Percentiles rank a stretch among this genome's conserved stretches.
These are phyloP conservation scores for Colletotrichum graminicola DNA, from an alignment of 2,329 filamentous ascomycete genomes.

Conservation along the genomic window DNA sequence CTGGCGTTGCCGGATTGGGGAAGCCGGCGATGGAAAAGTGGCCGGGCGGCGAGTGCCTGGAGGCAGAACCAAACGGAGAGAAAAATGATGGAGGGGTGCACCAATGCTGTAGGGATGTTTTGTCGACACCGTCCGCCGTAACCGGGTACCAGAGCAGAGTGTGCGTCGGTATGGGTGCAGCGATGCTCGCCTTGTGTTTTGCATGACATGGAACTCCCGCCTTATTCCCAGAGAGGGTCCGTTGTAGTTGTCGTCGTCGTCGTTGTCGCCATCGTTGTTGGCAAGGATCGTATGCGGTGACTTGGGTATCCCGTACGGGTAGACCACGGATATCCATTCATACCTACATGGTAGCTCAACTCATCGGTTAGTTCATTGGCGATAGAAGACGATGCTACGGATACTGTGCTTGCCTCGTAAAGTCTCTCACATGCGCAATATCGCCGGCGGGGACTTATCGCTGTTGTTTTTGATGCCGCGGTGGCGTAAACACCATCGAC, in stretches of 20 bases:
- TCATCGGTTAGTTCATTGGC: neutral
- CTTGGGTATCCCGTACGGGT: too few relatives aligned
- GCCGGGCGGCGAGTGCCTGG: constrained; percentile 13
- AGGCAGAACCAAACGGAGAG: neutral
- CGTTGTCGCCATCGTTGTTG: neutral
- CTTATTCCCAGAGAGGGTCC: neutral
- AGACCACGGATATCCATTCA: too few relatives aligned
- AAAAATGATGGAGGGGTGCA: neutral
- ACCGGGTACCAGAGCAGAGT: neutral
- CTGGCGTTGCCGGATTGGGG: constrained; percentile 7
- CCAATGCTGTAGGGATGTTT: neutral
- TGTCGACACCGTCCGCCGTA: neutral
- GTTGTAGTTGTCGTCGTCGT: neutral
- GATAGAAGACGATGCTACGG: neutral
- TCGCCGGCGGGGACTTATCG: neutral
- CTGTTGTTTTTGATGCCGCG: constrained; percentile 7
- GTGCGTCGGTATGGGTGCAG: neutral
- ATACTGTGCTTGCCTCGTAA: constrained; percentile 4
- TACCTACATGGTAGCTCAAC: neutral
- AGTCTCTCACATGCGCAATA: neutral
- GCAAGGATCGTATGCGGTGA: constrained; percentile 30
- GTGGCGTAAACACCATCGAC: neutral
- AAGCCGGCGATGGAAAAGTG: constrained; percentile 9
- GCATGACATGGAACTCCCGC: neutral
- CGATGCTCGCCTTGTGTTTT: neutral